Conservation (phyloP, 768 basidiomycete genomes). For the Phanerochaete sordida region DNA sequence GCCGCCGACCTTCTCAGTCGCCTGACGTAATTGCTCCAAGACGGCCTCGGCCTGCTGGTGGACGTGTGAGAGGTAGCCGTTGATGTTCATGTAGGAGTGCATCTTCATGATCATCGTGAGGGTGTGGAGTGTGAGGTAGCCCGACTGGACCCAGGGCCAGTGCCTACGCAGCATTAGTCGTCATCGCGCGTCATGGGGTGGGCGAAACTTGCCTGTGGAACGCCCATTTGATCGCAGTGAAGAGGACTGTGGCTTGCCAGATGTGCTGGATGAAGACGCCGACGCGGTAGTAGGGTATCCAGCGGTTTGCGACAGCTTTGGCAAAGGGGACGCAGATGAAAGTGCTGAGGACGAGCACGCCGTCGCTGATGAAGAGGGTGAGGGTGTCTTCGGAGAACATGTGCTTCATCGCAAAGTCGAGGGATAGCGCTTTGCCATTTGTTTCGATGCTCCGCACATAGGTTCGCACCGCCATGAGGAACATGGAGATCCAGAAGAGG, state of each 20-base stretch:
- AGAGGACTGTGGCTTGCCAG: constrained; percentile 72
- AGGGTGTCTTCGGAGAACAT: constrained; percentile 86
- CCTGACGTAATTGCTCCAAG: constrained; percentile 42
- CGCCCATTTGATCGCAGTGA: constrained; percentile 80
- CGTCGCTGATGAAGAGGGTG: constrained; percentile 81
- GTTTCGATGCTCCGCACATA: constrained; percentile 74
- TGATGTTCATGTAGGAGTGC: constrained; percentile 90
- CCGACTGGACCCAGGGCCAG: constrained; percentile 98
- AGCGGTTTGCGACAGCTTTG: constrained; percentile 68
- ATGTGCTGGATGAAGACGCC: constrained; percentile 79
- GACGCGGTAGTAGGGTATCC: constrained; percentile 77
- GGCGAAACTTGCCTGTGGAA: constrained; percentile 60
- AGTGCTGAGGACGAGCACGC: constrained; percentile 72
- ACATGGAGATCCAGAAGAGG: constrained; percentile 90
- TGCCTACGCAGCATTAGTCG: constrained; percentile 44
- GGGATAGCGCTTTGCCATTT: constrained; percentile 73
- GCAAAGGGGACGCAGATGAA: constrained; percentile 82
- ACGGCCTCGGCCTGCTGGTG: constrained; percentile 42
- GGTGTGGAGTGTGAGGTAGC: constrained; percentile 83
- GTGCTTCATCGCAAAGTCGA: constrained; percentile 62
- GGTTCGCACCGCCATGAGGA: constrained; percentile 74
- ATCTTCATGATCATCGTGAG: constrained; percentile 94
- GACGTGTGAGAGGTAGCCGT: constrained; percentile 72
- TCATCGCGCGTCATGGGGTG: background rate
- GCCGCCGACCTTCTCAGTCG: constrained; percentile 54